Evolutionary conservation across 169 alveolate genomes (phyloP).

Genomic region (Plasmodium chabaudi): DNA sequence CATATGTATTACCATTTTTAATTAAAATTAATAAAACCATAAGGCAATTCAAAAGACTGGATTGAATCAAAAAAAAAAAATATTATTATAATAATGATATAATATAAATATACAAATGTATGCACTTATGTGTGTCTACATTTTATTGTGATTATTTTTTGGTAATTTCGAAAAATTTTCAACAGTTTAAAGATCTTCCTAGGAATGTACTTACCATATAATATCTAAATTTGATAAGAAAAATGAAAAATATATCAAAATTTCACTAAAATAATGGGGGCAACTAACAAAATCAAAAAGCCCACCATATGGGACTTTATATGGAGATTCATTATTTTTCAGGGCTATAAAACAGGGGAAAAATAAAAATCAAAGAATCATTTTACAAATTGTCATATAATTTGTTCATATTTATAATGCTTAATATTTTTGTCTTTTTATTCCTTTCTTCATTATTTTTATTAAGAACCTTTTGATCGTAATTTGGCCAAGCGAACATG

Average conservation of each 20-base stretch:
- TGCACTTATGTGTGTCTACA: neutral
- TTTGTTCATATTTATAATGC: no score
- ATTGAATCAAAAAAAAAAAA: slow-evolving; percentile 1
- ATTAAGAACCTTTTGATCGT: slow-evolving; percentile 57
- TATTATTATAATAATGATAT: neutral
- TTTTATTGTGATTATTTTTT: no score
- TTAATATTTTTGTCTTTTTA: neutral
- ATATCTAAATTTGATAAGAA: slow-evolving; percentile 47
- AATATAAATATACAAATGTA: neutral
- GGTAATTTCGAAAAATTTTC: no score
- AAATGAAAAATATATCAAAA: slow-evolving; percentile 82
- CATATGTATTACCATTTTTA: slow-evolving; percentile 34
- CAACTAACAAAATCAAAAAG: slow-evolving; percentile 85
- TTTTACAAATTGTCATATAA: neutral
- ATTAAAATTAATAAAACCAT: slow-evolving; percentile 36
- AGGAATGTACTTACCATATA: slow-evolving; percentile 37
- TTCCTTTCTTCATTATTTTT: slow-evolving; percentile 2
- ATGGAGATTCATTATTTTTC: slow-evolving; percentile 59
- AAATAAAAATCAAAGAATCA: slow-evolving; percentile 20
- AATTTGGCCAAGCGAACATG: slow-evolving; percentile 67
- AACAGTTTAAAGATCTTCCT: no score
- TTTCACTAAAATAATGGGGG: slow-evolving; percentile 89
- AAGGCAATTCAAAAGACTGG: slow-evolving; percentile 21
- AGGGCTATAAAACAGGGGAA: slow-evolving; percentile 21
- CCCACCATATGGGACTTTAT: slow-evolving; percentile 86